Evolutionary conservation across 2,329 filamentous ascomycete species (phyloP).

Genomic region (Venturiaceae sp.): DNA sequence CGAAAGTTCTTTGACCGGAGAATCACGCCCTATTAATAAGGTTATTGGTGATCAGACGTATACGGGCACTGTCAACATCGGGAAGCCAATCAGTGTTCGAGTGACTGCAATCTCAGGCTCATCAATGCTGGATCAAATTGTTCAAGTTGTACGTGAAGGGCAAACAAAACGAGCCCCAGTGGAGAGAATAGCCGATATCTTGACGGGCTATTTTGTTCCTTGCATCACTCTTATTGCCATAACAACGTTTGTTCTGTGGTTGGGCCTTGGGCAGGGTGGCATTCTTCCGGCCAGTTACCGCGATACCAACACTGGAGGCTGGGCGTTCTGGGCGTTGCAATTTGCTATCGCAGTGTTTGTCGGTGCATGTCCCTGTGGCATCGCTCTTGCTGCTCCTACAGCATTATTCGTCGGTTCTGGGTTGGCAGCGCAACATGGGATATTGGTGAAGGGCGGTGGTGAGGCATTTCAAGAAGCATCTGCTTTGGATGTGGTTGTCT

Average conservation of each 20-base stretch:
- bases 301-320: constrained; percentile 47
- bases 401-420: constrained; percentile 75
- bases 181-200: constrained; percentile 60
- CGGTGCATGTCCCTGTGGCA: constrained; percentile 74
- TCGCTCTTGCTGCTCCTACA: constrained; percentile 77
- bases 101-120: constrained; percentile 56
- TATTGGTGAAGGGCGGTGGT: constrained; percentile 74
- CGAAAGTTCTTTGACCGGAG: constrained; percentile 81
- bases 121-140: constrained; percentile 73
- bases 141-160: constrained; percentile 65
- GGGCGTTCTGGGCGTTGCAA: constrained; percentile 64
- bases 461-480: constrained; percentile 81
- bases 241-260: constrained; percentile 62
- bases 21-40: constrained; percentile 61
- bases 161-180: constrained; percentile 67
- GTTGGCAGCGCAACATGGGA: constrained; percentile 69
- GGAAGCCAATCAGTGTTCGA: constrained; percentile 49
- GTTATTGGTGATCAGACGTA: constrained; percentile 53
- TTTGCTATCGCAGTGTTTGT: constrained; percentile 85
- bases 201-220: constrained; percentile 71
- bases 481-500: constrained; percentile 66
- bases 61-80: constrained; percentile 69
- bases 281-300: constrained; percentile 48
- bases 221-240: constrained; percentile 60
- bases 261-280: constrained; percentile 51